These are phyloP conservation scores for Alternaria sp. DNA, from an alignment of 2,329 filamentous ascomycete species.

Conservation along the genomic window DNA sequence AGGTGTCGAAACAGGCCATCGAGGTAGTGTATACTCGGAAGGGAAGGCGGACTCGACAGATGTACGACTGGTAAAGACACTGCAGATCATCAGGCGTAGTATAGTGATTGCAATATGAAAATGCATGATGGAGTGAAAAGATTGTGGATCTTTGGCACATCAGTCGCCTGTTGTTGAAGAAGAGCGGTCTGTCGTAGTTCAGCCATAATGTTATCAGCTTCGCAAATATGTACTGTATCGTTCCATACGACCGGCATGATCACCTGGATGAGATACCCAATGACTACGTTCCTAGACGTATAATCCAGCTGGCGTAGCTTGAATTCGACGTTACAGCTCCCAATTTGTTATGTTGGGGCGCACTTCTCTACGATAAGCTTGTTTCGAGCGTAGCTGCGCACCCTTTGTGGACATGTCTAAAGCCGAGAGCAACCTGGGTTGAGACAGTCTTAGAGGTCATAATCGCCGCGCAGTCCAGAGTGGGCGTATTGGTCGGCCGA, in stretches of 20 bases:
- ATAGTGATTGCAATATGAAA: not conserved
- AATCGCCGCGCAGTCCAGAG: too few species aligned
- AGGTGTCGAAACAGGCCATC: not conserved
- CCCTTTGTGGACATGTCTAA: too few species aligned
- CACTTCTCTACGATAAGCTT: not conserved
- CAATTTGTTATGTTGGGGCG: not conserved
- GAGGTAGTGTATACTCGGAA: not conserved
- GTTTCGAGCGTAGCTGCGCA: too few species aligned
- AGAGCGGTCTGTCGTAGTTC: not conserved
- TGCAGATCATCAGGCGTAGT: not conserved
- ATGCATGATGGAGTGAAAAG: not conserved
- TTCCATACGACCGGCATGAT: not conserved
- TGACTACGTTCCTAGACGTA: not conserved
- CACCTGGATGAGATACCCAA: not conserved
- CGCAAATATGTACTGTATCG: not conserved
- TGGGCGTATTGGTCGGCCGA: too few species aligned
- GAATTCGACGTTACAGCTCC: not conserved
- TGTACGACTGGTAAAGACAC: not conserved
- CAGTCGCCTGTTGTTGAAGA: not conserved
- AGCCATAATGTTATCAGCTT: not conserved
- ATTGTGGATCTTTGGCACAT: not conserved
- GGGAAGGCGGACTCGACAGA: not conserved
- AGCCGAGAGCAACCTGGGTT: too few species aligned
- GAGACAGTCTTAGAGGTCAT: too few species aligned
- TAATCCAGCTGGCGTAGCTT: not conserved